Conservation (phyloP, 2,329 filamentous ascomycete species). For the Alternaria alternata region DNA sequence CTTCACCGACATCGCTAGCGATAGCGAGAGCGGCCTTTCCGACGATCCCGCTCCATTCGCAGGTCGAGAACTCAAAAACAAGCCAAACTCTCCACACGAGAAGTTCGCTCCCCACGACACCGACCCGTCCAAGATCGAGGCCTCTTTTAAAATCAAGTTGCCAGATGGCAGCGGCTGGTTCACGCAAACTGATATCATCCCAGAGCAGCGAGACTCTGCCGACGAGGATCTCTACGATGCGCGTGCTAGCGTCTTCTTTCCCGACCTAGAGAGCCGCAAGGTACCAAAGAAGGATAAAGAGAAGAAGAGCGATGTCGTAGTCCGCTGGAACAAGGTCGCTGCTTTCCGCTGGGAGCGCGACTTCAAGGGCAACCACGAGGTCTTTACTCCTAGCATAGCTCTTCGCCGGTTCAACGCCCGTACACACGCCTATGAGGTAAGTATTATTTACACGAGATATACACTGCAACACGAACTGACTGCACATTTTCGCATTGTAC, state of each 20-base stretch:
- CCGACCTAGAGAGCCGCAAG: conserved; percentile 1
- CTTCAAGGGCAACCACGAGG: background rate
- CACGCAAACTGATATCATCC: background rate
- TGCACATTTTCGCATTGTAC: background rate
- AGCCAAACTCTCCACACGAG: background rate
- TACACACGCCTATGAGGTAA: conserved; percentile 2
- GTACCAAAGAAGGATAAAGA: background rate
- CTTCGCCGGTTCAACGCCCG: conserved; percentile 11
- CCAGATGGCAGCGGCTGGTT: conserved; percentile 7
- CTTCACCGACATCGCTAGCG: background rate
- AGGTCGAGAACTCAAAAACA: background rate
- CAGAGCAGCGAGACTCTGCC: background rate
- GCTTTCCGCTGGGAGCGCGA: conserved; percentile 6
- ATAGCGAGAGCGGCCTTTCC: background rate
- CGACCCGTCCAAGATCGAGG: conserved; percentile 2
- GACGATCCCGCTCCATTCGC: conserved; percentile 5
- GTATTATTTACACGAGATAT: background rate
- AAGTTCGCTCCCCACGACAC: conserved; percentile 5
- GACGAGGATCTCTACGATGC: background rate
- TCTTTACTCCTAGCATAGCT: background rate
- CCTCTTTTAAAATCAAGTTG: background rate
- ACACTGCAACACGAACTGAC: background rate
- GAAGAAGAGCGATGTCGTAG: background rate
- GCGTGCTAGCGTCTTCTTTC: background rate
- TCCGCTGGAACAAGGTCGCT: background rate